Evolutionary conservation across 345 rosid genomes (phyloP), one percentile per base, ranked within the genome.

Genomic region (Aquilaria malaccensis): DNA sequence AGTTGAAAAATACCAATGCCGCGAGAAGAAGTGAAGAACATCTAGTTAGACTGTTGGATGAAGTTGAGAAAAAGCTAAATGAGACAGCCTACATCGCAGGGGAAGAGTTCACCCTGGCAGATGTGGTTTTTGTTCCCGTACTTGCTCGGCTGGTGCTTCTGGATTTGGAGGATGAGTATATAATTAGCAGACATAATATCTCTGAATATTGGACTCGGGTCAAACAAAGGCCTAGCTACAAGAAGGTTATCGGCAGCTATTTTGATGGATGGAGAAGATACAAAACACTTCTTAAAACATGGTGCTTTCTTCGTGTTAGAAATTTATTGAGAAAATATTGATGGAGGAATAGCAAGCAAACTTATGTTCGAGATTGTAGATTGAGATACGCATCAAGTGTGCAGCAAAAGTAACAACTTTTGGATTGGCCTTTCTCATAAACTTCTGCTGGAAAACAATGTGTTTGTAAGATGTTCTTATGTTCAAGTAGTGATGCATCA

Each of bases 101-200:
- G 63, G 76, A 80, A 13, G 98, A 83, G 70, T 93, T 89, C 76
- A 81, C 91, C 56, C 75, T 85, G 90, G 98, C 96, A 15, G 98
- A 93, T 45, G 85, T 82, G 22, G 76, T 77, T 83, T 76, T 93
- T 14, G 70, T 87, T 55, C 97, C 98, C 0, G 79, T 89, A 29
- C 74, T 93, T 33, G 82, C 90, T 56, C 79, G 96, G 10, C 37
- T 93, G 48, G 76, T 77, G 15, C 81, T 93, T 9, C 60, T 93
- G 76, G 81, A 70, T 69, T 59, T 89, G 74, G 84, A 81, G 75
- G 87, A 87, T 0, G 87, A 89, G 74, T 85, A 85, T 52, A 81
- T 87, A 65, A 71, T 33, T 59, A 73, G 81, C 66, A 86, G 97
- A 72, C 88, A 76, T 29, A 87, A 72, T 55, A 77, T 89, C 12